A percentile compares a stretch with the other conserved stretches of the same genome.
Evolutionary conservation across 1,139 yeast genomes (phyloP).

Genomic region (Debaryomycetaceae sp.): DNA sequence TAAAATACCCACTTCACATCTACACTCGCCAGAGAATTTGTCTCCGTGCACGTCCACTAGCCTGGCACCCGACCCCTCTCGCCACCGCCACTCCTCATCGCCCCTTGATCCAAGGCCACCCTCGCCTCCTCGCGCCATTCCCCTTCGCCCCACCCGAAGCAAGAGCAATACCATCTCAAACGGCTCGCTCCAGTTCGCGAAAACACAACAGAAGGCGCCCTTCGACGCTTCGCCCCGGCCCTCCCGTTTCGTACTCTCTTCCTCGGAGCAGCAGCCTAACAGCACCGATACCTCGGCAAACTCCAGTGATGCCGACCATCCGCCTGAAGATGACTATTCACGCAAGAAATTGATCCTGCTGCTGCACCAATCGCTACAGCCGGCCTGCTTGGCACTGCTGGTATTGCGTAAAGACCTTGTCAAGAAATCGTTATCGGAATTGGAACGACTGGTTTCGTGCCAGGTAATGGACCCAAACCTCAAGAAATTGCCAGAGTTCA

Average conservation of each 20-base stretch:
- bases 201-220: constrained; percentile 11
- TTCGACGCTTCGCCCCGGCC: constrained; percentile 5
- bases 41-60: too few relatives aligned
- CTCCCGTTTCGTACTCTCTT: background rate
- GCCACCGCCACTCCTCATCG: too few relatives aligned
- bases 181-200: constrained; percentile 12
- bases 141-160: too few relatives aligned
- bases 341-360: too few relatives aligned
- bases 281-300: constrained; percentile 7
- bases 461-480: background rate
- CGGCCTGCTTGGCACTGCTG: background rate
- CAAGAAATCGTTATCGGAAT: constrained; percentile 4
- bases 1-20: too few relatives aligned
- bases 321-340: constrained; percentile 3
- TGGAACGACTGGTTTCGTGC: constrained; percentile 5
- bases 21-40: too few relatives aligned
- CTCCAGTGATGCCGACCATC: constrained; percentile 8
- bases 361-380: background rate
- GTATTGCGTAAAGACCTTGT: constrained; percentile 1
- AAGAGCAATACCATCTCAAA: constrained; percentile 13
- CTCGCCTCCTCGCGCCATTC: too few relatives aligned
- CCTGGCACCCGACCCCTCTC: too few relatives aligned
- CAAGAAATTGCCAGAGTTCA: constrained; percentile 49
- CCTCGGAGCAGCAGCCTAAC: constrained; percentile 2
- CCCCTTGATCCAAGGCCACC: too few relatives aligned